These are phyloP conservation scores for Podila minutissima DNA, from an alignment of 192 early-diverging fungal genomes.

Conservation along the genomic window DNA sequence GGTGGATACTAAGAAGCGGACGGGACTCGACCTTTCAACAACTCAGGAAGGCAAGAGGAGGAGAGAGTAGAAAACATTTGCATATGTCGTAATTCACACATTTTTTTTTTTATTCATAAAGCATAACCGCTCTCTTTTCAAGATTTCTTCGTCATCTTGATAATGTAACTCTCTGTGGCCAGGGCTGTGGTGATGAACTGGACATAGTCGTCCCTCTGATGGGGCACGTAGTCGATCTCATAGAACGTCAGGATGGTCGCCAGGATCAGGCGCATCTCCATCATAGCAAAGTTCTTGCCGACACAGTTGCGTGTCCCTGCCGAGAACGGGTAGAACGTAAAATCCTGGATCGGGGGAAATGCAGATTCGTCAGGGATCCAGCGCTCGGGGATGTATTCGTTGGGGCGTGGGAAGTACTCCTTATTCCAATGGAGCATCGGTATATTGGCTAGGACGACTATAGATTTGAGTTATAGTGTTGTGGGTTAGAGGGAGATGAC, in stretches of 20 bases:
- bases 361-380: slow-evolving; percentile 46
- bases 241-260: slow-evolving; percentile 55
- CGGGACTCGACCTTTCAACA: slow-evolving; percentile 20
- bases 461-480: no score
- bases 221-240: slow-evolving; percentile 50
- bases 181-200: slow-evolving; percentile 55
- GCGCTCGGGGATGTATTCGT: slow-evolving; percentile 64
- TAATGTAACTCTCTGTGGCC: slow-evolving; percentile 48
- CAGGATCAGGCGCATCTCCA: slow-evolving; percentile 62
- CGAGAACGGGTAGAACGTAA: slow-evolving; percentile 56
- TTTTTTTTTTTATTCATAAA: not conserved
- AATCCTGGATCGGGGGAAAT: slow-evolving; percentile 19
- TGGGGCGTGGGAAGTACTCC: slow-evolving; percentile 53
- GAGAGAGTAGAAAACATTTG: slow-evolving; percentile 21
- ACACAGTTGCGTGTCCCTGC: slow-evolving; percentile 58
- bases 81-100: not conserved
- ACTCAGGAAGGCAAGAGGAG: slow-evolving; percentile 45
- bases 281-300: slow-evolving; percentile 59
- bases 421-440: slow-evolving; percentile 30
- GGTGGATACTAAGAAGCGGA: slow-evolving; percentile 43
- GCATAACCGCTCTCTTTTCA: not conserved
- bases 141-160: slow-evolving; percentile 31
- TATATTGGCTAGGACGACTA: slow-evolving; percentile 23
- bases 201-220: slow-evolving; percentile 50
- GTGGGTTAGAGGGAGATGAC: not conserved